These are phyloP conservation scores for Scheffersomyces ergatensis DNA, from an alignment of 805 yeast genomes.

Conservation along the genomic window DNA sequence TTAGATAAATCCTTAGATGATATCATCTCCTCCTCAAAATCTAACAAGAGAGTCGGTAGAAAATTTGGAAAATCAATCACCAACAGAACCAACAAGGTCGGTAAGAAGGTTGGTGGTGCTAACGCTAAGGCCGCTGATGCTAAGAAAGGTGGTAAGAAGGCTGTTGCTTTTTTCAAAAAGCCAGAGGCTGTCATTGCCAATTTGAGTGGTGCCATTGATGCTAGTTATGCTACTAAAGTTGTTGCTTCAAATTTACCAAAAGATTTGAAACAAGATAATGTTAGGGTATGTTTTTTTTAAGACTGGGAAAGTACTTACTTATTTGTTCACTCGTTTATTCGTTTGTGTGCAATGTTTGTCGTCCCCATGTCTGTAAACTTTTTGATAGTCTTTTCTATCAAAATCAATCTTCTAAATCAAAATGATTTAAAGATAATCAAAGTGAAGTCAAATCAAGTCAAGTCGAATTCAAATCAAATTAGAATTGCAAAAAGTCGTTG, in stretches of 20 bases:
- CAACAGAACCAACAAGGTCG: slow-evolving; percentile 29
- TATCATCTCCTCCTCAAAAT: slow-evolving; percentile 65
- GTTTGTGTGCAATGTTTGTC: too few relatives aligned
- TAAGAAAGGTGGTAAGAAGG: too few relatives aligned
- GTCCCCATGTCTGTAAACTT: too few relatives aligned
- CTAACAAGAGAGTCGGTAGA: slow-evolving; percentile 33
- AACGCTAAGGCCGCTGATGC: slow-evolving; percentile 11
- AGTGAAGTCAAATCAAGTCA: too few relatives aligned
- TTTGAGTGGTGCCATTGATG: slow-evolving; percentile 31
- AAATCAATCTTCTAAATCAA: too few relatives aligned
- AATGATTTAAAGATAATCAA: too few relatives aligned
- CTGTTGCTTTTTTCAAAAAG: slow-evolving; percentile 28
- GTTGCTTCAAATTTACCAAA: slow-evolving; percentile 83
- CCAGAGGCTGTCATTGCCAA: slow-evolving; percentile 19
- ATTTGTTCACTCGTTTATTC: background rate
- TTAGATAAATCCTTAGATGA: slow-evolving; percentile 95
- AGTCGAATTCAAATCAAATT: too few relatives aligned
- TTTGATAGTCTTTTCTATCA: too few relatives aligned
- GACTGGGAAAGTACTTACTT: too few relatives aligned
- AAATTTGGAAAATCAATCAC: slow-evolving; percentile 14
- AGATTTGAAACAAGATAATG: slow-evolving; percentile 80
- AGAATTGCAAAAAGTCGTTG: too few relatives aligned
- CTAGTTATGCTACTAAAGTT: slow-evolving; percentile 70
- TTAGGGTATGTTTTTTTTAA: slow-evolving; percentile 76
- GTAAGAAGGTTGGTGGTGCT: slow-evolving; percentile 30